Evolutionary conservation across 352 stramenopile genomes (phyloP), one percentile per base, ranked within the genome.

Genomic region (Phytophthora pini): DNA sequence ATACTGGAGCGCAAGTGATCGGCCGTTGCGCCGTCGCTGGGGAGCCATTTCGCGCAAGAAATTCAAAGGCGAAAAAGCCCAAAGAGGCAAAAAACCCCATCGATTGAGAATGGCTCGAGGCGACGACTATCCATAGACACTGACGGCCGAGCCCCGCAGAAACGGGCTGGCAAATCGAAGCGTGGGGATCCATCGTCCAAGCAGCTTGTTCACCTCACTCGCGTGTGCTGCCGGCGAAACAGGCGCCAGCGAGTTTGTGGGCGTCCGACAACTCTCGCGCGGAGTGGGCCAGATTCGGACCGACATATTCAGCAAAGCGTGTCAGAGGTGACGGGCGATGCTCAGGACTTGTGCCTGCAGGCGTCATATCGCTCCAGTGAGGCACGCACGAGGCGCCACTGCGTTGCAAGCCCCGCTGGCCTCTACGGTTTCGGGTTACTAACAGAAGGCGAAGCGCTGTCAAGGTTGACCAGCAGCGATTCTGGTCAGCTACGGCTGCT

Each of bases 1-100:
- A 50, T 61, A 61, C 43, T 52, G 20, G 31, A 52, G 36, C 20
- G 10, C 41, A 46, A 47, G 49, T 59, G 1, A 44, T 38, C 29
- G 10, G 59, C 50, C n/a, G 59, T 61, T 61, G 52, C 40, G 17
- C 17, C 22, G 15, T 62, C 17, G 54, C 24, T 36, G 43, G 47
- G 9, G n/a, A 41, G 60, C 51, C 53, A 69, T 63, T 69, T 62
- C 44, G 45, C 51, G 41, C 43, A 13, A 61, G 53, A 61, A 61
- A 51, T 61, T 52, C 10, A 44, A 39, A 29, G 15, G 3, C 3
- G 31, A 50, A 26, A 20, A 20, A 20, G 17, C 17, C 24, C 24
- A 26, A 26, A 26, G 24, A 26, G 24, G 24, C 24, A 26, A 26
- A 26, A 26, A 26, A 1, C 24, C 39, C 29, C 6, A 34, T 34